Evolutionary conservation across 2,329 filamentous ascomycete species (phyloP).

Genomic region (Ascochyta clinopodiicola): DNA sequence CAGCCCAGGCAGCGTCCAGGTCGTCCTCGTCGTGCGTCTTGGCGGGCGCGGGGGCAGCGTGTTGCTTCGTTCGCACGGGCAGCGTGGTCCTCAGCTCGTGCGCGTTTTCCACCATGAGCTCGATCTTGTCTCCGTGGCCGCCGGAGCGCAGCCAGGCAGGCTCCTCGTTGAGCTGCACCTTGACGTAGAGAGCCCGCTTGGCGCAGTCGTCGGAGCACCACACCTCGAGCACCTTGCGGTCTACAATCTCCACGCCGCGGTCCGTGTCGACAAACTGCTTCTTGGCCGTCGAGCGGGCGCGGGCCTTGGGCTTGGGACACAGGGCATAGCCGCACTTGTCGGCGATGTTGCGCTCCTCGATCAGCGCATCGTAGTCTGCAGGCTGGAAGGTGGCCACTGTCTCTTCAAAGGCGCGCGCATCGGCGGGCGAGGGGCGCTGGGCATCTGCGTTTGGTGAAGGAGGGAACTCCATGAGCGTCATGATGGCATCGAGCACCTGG

Average conservation of each 20-base stretch:
- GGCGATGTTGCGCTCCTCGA: conserved; percentile 87
- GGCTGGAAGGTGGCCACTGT: conserved; percentile 79
- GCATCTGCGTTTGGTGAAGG: conserved; percentile 59
- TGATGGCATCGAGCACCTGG: conserved; percentile 73
- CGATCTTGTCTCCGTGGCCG: conserved; percentile 46
- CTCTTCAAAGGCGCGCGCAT: conserved; percentile 69
- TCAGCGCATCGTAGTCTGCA: conserved; percentile 84
- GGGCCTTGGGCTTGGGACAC: conserved; percentile 70
- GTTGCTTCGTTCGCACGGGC: conserved; percentile 38
- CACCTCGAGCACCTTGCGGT: conserved; percentile 74
- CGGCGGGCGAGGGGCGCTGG: conserved; percentile 60
- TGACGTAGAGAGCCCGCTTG: conserved; percentile 79
- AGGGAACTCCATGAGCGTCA: conserved; percentile 72
- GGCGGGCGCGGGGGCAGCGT: conserved; percentile 3
- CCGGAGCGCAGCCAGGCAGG: conserved; percentile 82
- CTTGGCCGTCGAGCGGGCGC: conserved; percentile 55
- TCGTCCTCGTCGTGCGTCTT: conserved; percentile 42
- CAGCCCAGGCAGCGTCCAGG: conserved; percentile 41
- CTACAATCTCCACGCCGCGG: conserved; percentile 68
- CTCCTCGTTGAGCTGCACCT: conserved; percentile 84
- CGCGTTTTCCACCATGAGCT: conserved; percentile 49
- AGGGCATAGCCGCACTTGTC: conserved; percentile 83
- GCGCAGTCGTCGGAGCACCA: conserved; percentile 88
- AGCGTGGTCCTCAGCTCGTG: conserved; percentile 35
- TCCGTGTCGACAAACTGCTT: conserved; percentile 72